These are phyloP conservation scores for Boletales sp. DNA, from an alignment of 768 basidiomycete species.

Conservation along the genomic window DNA sequence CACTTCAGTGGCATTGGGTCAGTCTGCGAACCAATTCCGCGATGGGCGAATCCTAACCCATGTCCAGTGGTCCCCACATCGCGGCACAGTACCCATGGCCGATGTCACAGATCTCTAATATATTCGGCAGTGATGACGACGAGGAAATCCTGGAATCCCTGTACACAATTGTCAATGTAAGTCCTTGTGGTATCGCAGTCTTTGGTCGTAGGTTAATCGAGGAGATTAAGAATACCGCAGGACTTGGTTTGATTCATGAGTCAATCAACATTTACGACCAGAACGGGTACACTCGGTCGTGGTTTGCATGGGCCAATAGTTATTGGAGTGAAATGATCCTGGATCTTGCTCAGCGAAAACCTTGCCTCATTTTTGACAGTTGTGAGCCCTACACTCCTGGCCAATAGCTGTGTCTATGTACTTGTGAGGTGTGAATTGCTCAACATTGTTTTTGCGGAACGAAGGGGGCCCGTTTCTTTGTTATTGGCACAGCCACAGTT, in stretches of 20 bases:
- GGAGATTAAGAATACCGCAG: constrained; percentile 56
- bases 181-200: constrained; percentile 17
- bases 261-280: constrained; percentile 60
- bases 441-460: neutral
- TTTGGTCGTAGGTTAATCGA: neutral
- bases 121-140: constrained; percentile 74
- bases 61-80: constrained; percentile 65
- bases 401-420: constrained; percentile 21
- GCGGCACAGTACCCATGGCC: constrained; percentile 78
- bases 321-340: constrained; percentile 82
- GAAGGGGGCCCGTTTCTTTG: too few species aligned
- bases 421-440: neutral
- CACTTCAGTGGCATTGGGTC: constrained; percentile 70
- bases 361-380: constrained; percentile 57
- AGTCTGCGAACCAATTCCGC: constrained; percentile 17
- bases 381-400: constrained; percentile 56
- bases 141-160: constrained; percentile 59
- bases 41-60: neutral
- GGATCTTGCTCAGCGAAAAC: constrained; percentile 72
- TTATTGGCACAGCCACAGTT: constrained; percentile 19
- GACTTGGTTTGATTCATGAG: constrained; percentile 77
- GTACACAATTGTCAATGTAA: constrained; percentile 65
- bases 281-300: constrained; percentile 60
- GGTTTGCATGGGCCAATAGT: constrained; percentile 85
- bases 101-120: constrained; percentile 74